Percentiles rank a stretch among this genome's conserved stretches.
These are phyloP conservation scores for Vaccinium vitisidaea DNA, from an alignment of 148 eudicot species.

Conservation along the genomic window DNA sequence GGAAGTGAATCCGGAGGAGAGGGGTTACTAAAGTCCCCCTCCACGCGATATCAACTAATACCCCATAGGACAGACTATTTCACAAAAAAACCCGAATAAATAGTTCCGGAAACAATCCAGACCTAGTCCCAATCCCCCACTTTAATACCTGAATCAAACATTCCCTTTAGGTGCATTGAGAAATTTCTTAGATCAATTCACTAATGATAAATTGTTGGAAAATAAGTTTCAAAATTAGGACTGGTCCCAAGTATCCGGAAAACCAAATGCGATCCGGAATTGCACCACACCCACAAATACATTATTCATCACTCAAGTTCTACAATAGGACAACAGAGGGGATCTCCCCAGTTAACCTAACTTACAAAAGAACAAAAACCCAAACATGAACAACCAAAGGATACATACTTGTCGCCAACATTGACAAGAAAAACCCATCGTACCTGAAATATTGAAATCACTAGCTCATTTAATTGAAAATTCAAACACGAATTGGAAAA, in stretches of 20 bases:
- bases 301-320: background rate
- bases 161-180: background rate
- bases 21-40: background rate
- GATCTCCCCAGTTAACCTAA: background rate
- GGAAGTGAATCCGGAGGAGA: background rate
- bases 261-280: background rate
- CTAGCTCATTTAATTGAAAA: slow-evolving; percentile 4
- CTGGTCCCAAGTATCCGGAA: background rate
- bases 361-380: background rate
- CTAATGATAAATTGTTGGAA: background rate
- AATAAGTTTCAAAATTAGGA: background rate
- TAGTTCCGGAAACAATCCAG: background rate
- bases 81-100: background rate
- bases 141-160: background rate
- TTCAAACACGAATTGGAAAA: background rate
- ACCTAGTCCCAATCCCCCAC: background rate
- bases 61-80: background rate
- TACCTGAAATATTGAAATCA: slow-evolving; percentile 55
- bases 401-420: slow-evolving; percentile 95
- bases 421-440: slow-evolving; percentile 96
- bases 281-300: background rate
- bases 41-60: background rate
- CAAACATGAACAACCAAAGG: slow-evolving; percentile 34
- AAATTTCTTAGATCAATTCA: background rate
- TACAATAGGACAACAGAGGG: slow-evolving; percentile 1